Evolutionary conservation across 192 early-diverging fungal genomes (phyloP), one percentile per base, ranked within the genome.

Genomic region (Coemansia sp.): DNA sequence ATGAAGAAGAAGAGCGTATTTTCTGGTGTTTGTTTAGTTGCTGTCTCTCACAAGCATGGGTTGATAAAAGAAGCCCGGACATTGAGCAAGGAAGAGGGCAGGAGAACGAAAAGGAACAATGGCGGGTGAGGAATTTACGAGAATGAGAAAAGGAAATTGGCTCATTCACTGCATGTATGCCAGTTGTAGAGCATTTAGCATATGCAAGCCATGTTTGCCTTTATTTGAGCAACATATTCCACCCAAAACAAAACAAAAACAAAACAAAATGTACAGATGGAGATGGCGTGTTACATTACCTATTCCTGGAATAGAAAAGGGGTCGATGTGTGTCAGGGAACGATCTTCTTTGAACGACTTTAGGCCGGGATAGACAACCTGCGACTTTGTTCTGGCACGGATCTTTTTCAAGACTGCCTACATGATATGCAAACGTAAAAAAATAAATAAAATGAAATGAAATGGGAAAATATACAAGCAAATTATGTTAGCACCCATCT

Each of bases 401-500:
- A 95, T 97, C 79, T 92, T 95, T 63, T 97, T 86, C 41, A 92
- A 84, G 15, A 98, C 90, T 2, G 94, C 93, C 87, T 86, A 70
- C 54, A 75, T 26, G 6, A 58, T 32, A 58, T n/a, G 16, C 6
- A 6, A n/a, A 44, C 18, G 44, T 4, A 48, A 70, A 6, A 37
- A 57, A 7, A 37, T 50, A 21, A 41, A 18, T 32, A 32, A 32
- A 32, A 32, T 32, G 32, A 26, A 3, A 26, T 26, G 26, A 32
- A 32, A 32, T 32, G 32, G 32, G 4, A 32, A 32, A 41, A 16
- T 53, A 23, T 6, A 19, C 23, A 21, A 6, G 15, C 48, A n/a
- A 6, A 5, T 3, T 10, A 23, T 23, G 50, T 53, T 53, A 53
- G 50, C 23, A 53, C 23, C 1, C 2, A 12, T 45, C 7, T 9